These are phyloP conservation scores for Aspergillus ochraceus DNA, from an alignment of 2,329 filamentous ascomycete genomes.

Conservation along the genomic window DNA sequence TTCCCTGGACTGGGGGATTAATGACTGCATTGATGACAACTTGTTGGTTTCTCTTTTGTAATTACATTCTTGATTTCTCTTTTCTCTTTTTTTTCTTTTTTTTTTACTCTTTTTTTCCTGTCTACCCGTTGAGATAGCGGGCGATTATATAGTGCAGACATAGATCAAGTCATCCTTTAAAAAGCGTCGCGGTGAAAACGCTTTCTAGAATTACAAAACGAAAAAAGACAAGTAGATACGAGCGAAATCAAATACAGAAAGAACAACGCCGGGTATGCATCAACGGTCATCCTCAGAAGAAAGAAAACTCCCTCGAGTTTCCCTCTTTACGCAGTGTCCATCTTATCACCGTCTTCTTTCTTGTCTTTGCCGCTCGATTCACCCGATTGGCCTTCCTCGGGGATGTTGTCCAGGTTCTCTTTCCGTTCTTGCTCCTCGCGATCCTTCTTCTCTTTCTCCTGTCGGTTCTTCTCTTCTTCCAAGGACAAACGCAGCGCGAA, in stretches of 20 bases:
- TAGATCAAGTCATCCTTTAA: slow-evolving; percentile 8
- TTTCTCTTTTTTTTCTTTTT: neutral
- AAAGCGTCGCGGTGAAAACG: slow-evolving; percentile 14
- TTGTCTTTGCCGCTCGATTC: slow-evolving; percentile 61
- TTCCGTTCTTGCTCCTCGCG: slow-evolving; percentile 72
- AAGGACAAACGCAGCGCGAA: slow-evolving; percentile 95
- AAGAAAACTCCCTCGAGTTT: slow-evolving; percentile 5
- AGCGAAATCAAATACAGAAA: slow-evolving; percentile 18
- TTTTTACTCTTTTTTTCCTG: neutral
- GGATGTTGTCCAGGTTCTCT: slow-evolving; percentile 75
- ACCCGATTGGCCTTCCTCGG: slow-evolving; percentile 71
- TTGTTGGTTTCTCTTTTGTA: slow-evolving; percentile 13
- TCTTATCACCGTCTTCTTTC: slow-evolving; percentile 69
- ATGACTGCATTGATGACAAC: slow-evolving; percentile 9
- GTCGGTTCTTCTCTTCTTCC: slow-evolving; percentile 94
- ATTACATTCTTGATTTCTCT: slow-evolving; percentile 1
- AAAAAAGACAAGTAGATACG: slow-evolving; percentile 23
- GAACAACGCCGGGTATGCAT: slow-evolving; percentile 40
- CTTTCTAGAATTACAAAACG: slow-evolving; percentile 21
- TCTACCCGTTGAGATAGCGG: slow-evolving; percentile 8
- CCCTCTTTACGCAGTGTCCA: slow-evolving; percentile 75
- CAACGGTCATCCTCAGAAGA: slow-evolving; percentile 27
- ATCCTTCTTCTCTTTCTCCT: slow-evolving; percentile 80
- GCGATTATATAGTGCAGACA: slow-evolving; percentile 8
- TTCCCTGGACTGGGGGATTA: neutral